Base-by-base conservation (phyloP, 2,329 filamentous ascomycete genomes). In the Neofusicoccum laricinum region DNA sequence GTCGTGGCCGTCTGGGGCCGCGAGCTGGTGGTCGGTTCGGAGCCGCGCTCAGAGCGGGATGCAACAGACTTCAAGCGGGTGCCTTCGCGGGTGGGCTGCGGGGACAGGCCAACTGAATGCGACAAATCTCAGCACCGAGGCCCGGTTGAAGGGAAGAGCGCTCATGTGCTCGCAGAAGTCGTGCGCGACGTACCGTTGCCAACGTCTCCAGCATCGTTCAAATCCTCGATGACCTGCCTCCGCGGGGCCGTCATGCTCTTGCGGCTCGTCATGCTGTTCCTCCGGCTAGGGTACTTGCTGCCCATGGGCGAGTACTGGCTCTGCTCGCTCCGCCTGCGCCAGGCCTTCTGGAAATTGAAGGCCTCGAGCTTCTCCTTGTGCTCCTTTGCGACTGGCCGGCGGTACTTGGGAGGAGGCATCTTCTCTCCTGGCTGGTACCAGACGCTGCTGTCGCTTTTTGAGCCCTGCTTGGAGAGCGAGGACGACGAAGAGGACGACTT, bases 381-480 rank as follows among this genome's bases (percentile, higher is more conserved):
- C 68, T 81, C 78, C 46, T 81, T 81, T 65, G 78, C 78, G 46
- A 82, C 80, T 10, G 79, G 78, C 30, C 78, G 75, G 46, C 81
- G 77, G 70, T 84, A 84, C 67, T 84, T 84, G 17, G 80, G 72
- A 21, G 78, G 77, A 4, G 81, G 81, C 79, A 84, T 82, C 65
- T 80, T 77, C 73, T 84, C 81, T 70, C 80, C 81, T 6, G 81
- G 81, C 70, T 80, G 78, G 73, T 83, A 83, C 68, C 81, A 77
- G 65, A 80, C 79, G 69, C 74, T 77, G 68, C 73, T 77, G 66
- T 75, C 72, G 67, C 73, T 77, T 65, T 75, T 72, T 67, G 72
- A 69, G 61, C 68, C 66, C 64, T 70, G 67, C 46, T 77, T 76
- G 32, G 71, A 66, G 38, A 64, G 67, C 38, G 68, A 68, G 48